Base-by-base conservation (phyloP, 305 asterid genomes). In the Fraxinus sp. region DNA sequence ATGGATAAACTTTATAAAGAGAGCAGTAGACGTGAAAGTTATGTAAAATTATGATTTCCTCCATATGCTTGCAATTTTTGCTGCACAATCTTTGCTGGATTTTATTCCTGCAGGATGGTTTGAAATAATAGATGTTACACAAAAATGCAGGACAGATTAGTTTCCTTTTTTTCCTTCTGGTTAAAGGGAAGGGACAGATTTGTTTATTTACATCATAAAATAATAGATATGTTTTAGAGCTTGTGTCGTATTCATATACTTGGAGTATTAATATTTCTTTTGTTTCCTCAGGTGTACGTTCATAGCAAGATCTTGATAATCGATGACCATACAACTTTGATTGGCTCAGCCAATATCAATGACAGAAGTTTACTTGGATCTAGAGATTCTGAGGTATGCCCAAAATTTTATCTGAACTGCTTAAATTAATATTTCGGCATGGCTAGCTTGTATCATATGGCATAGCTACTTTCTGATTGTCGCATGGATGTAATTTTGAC, bases 251-350 rank as follows among this genome's bases (percentile, higher is more conserved):
- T 64, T 70, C 57, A 55, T 41, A 6, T 4, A 14, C 43, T 8
- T 52, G 49, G 20, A 6, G 46, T 74, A 74, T 33, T 82, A 43
- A 84, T 52, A 78, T 52, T 82, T 80, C 41, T 81, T 77, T 39
- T 81, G 55, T 83, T 82, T 64, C 68, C 24, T 83, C 89, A 95
- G 99, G 91, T 95, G 20, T 95, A 95, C 72, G 99, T 95, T 86
- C 99, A 95, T 90, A 95, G 99, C 95, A 95, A 95, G 91, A 93
- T 95, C 86, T 94, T 95, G 99, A 94, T 95, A 85, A 80, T 95
- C 83, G 99, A 95, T 87, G 98, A 94, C 83, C 89, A 86, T 72
- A 87, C 86, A 72, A 84, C 97, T 78, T 87, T 95, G 88, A 87
- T 95, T 83, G 99, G 99, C 74, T 94, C 99, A 41, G 99, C 98